Base-by-base conservation (phyloP, 441 rosid genomes). In the Arabidopsis lyrata region DNA sequence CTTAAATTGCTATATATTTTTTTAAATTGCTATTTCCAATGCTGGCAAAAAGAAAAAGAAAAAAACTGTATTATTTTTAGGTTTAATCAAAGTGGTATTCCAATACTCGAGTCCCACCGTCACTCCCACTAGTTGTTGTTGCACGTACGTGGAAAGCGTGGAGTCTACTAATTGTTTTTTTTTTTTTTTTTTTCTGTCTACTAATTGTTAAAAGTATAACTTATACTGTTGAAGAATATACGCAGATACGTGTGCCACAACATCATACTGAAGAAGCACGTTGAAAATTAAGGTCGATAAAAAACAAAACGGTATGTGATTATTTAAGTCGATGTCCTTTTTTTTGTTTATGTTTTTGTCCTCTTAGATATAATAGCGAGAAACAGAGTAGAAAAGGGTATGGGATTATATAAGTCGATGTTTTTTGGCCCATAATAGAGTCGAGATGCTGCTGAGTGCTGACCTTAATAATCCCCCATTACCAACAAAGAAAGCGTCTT, bases 141-240 rank as follows among this genome's bases (percentile, higher is more conserved):
- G 50, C 50, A 15, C 15, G 45, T 11, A 16, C 24, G 52, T 39
- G 71, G 62, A 53, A 38, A 39, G 71, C 61, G 54, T 67, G 3
- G 2, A 67, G 39, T 41, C 61, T n/a, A 13, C 22, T 66, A 49
- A 3, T 32, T 12, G 27, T 24, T 24, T n/a, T n/a, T n/a, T n/a
- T n/a, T n/a, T n/a, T n/a, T n/a, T n/a, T n/a, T n/a, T n/a, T n/a
- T n/a, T n/a, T n/a, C n/a, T n/a, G 39, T 41, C 61, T n/a, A 13
- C 22, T 66, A 49, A 3, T 32, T 12, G 27, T 24, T 24, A 24
- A 24, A 0, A 24, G 27, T 24, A 24, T 24, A 24, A 24, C 27
- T 24, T 24, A 24, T 24, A 24, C 27, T 24, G 27, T 24, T 2
- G 27, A 29, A 29, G 31, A 29, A 29, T 29, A 29, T 29, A 29